Evolutionary conservation across 176 grass and related monocot genomes (phyloP), one percentile per base, ranked within the genome.

Genomic region (Guadua angustifolia): DNA sequence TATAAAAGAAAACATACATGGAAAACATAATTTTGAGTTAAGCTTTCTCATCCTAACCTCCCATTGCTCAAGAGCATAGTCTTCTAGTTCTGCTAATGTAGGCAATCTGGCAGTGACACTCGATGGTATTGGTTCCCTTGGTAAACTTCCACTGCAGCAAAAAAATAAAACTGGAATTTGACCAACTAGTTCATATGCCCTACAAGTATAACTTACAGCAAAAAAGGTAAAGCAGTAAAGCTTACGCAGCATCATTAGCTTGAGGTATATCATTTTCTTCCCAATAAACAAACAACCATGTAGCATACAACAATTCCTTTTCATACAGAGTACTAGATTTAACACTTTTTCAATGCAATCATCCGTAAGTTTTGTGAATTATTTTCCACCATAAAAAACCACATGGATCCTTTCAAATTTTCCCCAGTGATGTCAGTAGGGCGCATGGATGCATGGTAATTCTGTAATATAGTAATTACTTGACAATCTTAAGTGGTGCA

Each of bases 31-130:
- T 56, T 71, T 40, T 63, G 78, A 86, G 53, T 61, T 45, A 63
- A 71, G 53, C 6, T 43, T 66, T 68, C 39, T 44, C 64, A 69
- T 79, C 65, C 72, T 53, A 86, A 94, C 95, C 95, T 98, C 95
- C 95, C 95, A 98, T 66, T 98, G 95, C 36, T 90, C 87, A 71
- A 91, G 79, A 67, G 95, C 91, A 85, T 91, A 95, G 51, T 26
- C 69, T 70, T 93, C 95, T 79, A 98, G 66, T 68, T 98, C 95
- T 74, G 71, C 73, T 63, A 90, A 43, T 42, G 95, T 69, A 50
- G 95, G 95, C 84, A 98, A 91, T 88, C 92, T 93, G 42, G 71
- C 83, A 82, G 83, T 92, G 25, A 88, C 43, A 77, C 82, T 93
- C 32, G 66, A 73, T 36, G 85, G 82, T 88, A 98, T 84, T 0